Base-by-base conservation (phyloP, 192 early-diverging fungal genomes). In the Coemansia sp. region DNA sequence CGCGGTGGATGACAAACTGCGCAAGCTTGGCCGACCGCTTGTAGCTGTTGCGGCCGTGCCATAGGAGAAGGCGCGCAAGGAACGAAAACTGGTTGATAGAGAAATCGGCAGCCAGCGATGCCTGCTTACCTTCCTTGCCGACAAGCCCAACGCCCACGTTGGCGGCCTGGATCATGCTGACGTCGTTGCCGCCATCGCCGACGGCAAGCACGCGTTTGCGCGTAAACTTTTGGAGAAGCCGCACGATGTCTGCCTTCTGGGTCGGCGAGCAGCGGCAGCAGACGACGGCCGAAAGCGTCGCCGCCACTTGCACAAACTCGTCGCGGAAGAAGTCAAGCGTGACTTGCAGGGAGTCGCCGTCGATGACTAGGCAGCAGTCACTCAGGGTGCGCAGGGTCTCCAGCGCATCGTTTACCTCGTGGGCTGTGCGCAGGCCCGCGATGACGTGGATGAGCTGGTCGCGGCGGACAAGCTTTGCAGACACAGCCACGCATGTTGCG, bases 161-260 rank as follows among this genome's bases (percentile, higher is more conserved):
- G 0, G 96, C 96, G 0, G 92, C 89, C 71, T 95, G 93, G 63
- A 98, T 98, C 96, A 98, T 98, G 42, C 88, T 89, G 45, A 98
- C 95, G 69, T 98, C 96, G 70, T 98, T 98, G 49, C 94, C 96
- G 45, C 96, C 96, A 73, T 98, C 96, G 45, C 96, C 96, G 45
- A 98, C 93, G 43, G 92, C 92, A 60, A 91, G 86, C 33, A 92
- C 90, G 0, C 92, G 84, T 60, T 91, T 90, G 38, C 86, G 79
- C 4, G 91, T 91, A 43, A 83, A 84, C 8, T 81, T 67, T 63
- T 92, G 91, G 63, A 98, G 91, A 63, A 96, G 63, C 9, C 79
- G 68, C 32, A 93, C 92, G 45, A 98, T 88, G 15, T 93, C 93
- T 9, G 96, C 94, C 82, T 98, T 98, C 76, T 98, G 96, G 7